Conservation (phyloP, 192 early-diverging fungal genomes). For the Coemansia sp. region DNA sequence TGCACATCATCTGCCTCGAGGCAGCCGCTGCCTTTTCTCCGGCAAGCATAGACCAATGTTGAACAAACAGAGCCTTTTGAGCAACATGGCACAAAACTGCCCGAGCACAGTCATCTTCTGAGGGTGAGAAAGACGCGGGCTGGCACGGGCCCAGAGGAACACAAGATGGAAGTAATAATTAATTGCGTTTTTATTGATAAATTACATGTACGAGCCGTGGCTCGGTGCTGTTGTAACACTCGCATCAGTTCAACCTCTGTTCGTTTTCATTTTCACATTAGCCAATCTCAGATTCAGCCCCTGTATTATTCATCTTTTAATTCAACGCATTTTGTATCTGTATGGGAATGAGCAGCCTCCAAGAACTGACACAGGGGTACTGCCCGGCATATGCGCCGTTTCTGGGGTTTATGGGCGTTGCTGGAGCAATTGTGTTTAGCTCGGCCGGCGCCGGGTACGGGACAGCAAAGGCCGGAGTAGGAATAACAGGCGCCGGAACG, state of each 20-base stretch:
- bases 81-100: neutral
- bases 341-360: slow-evolving; percentile 19
- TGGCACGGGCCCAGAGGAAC: no score
- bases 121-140: neutral
- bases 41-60: neutral
- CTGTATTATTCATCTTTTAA: neutral
- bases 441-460: slow-evolving; percentile 96
- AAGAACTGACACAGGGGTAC: slow-evolving; percentile 48
- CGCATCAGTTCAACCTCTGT: no score
- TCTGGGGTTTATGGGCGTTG: slow-evolving; percentile 59
- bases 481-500: slow-evolving; percentile 92
- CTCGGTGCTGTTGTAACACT: no score
- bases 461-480: slow-evolving; percentile 95
- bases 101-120: neutral
- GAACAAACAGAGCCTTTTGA: neutral
- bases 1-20: slow-evolving; percentile 1
- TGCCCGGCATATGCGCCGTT: slow-evolving; percentile 57
- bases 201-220: neutral
- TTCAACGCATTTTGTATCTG: slow-evolving; percentile 10
- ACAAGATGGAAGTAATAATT: neutral
- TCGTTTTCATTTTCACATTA: neutral
- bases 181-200: neutral
- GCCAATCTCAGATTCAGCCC: neutral
- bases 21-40: neutral
- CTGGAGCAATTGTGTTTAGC: slow-evolving; percentile 68